Base-by-base conservation (phyloP, 2,329 filamentous ascomycete species). In the Teratosphaeria zuluensis region DNA sequence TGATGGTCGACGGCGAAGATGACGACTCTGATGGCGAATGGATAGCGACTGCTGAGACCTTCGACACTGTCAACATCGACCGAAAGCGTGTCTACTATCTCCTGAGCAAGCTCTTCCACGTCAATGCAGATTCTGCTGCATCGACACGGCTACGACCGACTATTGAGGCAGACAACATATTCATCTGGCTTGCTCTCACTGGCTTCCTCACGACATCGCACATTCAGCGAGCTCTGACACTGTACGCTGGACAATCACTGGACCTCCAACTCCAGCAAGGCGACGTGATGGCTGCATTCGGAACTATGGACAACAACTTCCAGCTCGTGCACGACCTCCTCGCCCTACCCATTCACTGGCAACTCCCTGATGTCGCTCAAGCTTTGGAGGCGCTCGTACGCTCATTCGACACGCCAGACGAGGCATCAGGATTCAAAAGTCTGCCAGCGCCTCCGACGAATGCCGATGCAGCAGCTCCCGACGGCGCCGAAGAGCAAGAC, bases 371-470 rank as follows among this genome's bases (percentile, higher is more conserved):
- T 68, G 77, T 91, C 5, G 78, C 90, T 1, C 76, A 85, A 58
- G 82, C 84, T 3, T 81, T 91, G 56, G 81, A 84, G 56, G 74
- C 82, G 1, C 76, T 91, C 16, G 87, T 91, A 76, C 79, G 83
- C 53, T 90, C 85, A 64, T 79, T 92, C 48, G 86, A 87, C 52
- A 73, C 68, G 31, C 69, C 72, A 21, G 53, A 8, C 28, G 55
- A 64, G 51, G 32, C 53, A 56, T 51, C 62, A 51, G 38, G 51
- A 51, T 32, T 56, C 9, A 55, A 42, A 32, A 42, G 56, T 19
- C 38, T 61, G 21, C 51, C 62, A 12, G 35, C 14, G 4, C 14
- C 35, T 14, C 35, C 61, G 4, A 14, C 62, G 1, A 65, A 68
- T 77, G 80, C 84, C 63, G 76, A 87, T 51, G 83, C 84, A 59